These are phyloP conservation scores for Aspergillus tamarii DNA, from an alignment of 2,329 filamentous ascomycete species.

Conservation along the genomic window DNA sequence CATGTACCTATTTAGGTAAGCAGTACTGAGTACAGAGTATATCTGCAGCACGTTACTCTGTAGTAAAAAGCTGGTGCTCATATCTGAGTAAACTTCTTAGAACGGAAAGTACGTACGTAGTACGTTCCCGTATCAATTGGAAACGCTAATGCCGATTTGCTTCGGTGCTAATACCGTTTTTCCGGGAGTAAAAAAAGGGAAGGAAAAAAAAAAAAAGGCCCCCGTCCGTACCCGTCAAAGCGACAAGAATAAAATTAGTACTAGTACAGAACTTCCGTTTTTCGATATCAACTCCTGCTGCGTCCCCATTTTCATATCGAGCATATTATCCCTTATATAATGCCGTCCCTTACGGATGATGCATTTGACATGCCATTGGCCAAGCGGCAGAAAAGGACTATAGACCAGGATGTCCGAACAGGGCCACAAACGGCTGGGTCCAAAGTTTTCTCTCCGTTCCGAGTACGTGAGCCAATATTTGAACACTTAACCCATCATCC, in stretches of 20 bases:
- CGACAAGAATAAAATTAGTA: background rate
- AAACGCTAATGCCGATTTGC: background rate
- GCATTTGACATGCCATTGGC: conserved; percentile 64
- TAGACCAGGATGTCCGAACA: conserved; percentile 44
- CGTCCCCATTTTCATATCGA: background rate
- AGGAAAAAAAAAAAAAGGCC: background rate
- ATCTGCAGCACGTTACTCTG: background rate
- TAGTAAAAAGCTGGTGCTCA: background rate
- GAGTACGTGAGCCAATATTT: conserved; percentile 58
- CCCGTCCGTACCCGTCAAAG: background rate
- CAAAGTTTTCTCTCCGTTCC: conserved; percentile 88
- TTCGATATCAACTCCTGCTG: background rate
- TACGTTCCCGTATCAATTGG: too few species aligned
- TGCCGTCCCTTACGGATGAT: conserved; percentile 54
- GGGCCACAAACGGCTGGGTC: conserved; percentile 59
- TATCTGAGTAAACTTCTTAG: background rate
- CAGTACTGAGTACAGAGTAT: background rate
- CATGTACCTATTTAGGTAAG: background rate
- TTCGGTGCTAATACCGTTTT: background rate
- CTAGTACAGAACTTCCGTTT: background rate
- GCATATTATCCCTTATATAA: conserved; percentile 28
- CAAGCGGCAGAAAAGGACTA: conserved; percentile 73
- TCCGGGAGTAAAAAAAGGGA: background rate
- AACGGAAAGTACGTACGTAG: background rate
- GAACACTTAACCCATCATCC: background rate